Evolutionary conservation across 805 yeast genomes (phyloP).

Genomic region (Starmerella bombi): DNA sequence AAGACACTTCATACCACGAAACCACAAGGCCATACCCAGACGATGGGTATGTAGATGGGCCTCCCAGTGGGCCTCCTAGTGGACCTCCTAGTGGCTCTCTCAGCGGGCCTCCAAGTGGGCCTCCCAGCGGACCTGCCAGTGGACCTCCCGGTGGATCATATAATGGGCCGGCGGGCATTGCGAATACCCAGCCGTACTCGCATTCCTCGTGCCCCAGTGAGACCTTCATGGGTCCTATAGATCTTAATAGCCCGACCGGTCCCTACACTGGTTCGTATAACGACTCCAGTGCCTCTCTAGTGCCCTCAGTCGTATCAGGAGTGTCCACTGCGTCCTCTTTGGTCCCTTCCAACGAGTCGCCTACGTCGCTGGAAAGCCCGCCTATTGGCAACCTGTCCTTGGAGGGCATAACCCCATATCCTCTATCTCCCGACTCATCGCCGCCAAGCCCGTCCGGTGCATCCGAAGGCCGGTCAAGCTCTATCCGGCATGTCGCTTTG

Average conservation of each 20-base stretch:
- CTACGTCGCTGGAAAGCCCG: background rate
- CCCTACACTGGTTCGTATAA: background rate
- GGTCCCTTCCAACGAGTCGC: background rate
- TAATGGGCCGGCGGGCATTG: background rate
- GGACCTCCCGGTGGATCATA: background rate
- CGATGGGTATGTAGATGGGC: background rate
- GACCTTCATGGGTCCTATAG: too few relatives aligned
- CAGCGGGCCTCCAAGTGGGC: background rate
- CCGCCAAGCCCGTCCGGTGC: background rate
- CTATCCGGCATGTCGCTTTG: background rate
- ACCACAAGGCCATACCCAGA: background rate
- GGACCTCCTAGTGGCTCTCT: background rate
- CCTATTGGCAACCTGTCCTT: background rate
- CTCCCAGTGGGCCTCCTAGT: background rate
- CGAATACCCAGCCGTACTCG: too few relatives aligned
- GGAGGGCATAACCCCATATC: background rate
- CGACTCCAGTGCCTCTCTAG: background rate
- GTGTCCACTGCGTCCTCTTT: background rate
- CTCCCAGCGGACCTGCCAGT: background rate
- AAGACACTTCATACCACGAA: too few relatives aligned
- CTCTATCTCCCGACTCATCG: background rate
- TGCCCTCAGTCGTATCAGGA: background rate
- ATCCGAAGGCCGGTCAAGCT: background rate
- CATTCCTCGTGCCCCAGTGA: too few relatives aligned
- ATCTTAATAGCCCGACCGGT: background rate